A percentile compares a stretch with the other conserved stretches of the same genome.
phyloP scores from a whole-genome alignment of 2,329 filamentous ascomycete genomes.

The Arthrinium phaeospermum region DNA sequence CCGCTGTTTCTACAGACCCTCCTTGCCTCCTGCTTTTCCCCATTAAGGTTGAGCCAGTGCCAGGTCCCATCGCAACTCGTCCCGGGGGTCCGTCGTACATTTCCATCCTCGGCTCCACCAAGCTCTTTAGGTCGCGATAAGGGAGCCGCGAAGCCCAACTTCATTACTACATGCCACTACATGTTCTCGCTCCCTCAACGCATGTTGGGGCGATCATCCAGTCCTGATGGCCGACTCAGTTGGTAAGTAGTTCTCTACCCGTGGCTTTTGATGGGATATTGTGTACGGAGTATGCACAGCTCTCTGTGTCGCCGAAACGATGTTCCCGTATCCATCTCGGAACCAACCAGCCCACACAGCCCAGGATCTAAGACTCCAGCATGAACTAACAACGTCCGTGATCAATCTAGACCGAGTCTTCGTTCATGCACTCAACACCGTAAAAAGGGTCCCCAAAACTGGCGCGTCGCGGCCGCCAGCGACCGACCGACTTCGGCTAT shows the following conservation, averaged over 20 bases:
- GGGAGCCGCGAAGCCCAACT: slow-evolving; percentile 5
- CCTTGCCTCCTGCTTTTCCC: neutral
- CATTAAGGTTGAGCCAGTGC: neutral
- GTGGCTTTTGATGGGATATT: neutral
- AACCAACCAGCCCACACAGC: slow-evolving; percentile 17
- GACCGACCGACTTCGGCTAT: slow-evolving; percentile 84
- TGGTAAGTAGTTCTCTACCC: slow-evolving; percentile 44
- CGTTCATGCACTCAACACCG: slow-evolving; percentile 97
- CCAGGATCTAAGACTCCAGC: neutral
- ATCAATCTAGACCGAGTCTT: slow-evolving; percentile 83
- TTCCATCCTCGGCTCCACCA: neutral
- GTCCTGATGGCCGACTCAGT: slow-evolving; percentile 58
- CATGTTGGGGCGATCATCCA: slow-evolving; percentile 19
- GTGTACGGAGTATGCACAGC: neutral
- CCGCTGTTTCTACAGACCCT: neutral
- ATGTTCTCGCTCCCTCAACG: neutral
- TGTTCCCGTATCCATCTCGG: neutral
- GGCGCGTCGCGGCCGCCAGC: slow-evolving; percentile 88
- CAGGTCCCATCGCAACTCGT: neutral
- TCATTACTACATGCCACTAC: slow-evolving; percentile 4
- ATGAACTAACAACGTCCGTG: slow-evolving; percentile 1
- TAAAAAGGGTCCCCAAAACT: slow-evolving; percentile 95
- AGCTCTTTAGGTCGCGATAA: slow-evolving; percentile 3
- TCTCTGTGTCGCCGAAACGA: neutral
- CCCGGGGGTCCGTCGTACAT: neutral